Conservation (phyloP, 768 basidiomycete genomes). For the Amanita phalloides region DNA sequence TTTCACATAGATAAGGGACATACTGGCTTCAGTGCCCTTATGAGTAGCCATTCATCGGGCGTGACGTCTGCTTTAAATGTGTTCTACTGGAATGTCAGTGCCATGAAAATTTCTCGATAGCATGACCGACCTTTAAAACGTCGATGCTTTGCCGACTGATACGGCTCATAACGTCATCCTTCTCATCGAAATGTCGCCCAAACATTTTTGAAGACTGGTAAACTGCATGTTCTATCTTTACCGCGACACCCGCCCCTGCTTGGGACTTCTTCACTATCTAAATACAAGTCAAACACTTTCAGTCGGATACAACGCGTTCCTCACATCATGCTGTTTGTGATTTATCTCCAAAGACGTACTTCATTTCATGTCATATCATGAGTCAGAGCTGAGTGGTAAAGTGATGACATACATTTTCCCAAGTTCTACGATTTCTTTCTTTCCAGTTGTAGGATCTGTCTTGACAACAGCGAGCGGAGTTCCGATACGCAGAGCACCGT, state of each 20-base stretch:
- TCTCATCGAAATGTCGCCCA: slow-evolving; percentile 92
- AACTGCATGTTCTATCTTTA: slow-evolving; percentile 97
- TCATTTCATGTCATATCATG: slow-evolving; percentile 2
- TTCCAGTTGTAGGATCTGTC: slow-evolving; percentile 75
- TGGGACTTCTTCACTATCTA: slow-evolving; percentile 89
- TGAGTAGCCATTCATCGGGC: slow-evolving; percentile 88
- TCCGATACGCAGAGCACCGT: slow-evolving; percentile 83
- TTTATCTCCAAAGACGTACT: slow-evolving; percentile 97
- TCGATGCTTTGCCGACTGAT: slow-evolving; percentile 93
- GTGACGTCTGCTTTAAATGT: slow-evolving; percentile 85
- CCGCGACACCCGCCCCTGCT: slow-evolving; percentile 92
- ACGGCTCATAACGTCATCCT: slow-evolving; percentile 87
- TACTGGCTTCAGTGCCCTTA: slow-evolving; percentile 78
- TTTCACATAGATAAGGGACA: slow-evolving; percentile 13
- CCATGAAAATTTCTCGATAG: slow-evolving; percentile 1
- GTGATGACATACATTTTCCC: slow-evolving; percentile 76
- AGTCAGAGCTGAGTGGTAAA: slow-evolving; percentile 3
- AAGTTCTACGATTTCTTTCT: slow-evolving; percentile 84
- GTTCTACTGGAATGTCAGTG: slow-evolving; percentile 29
- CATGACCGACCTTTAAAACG: slow-evolving; percentile 65
- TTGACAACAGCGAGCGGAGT: slow-evolving; percentile 95
- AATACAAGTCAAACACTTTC: slow-evolving; percentile 1
- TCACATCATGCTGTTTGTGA: slow-evolving; percentile 77
- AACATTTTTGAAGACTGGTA: slow-evolving; percentile 95
- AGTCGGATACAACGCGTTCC: slow-evolving; percentile 11